Conservation (phyloP, 495 filamentous ascomycete species). For the Xylaria cubensis region DNA sequence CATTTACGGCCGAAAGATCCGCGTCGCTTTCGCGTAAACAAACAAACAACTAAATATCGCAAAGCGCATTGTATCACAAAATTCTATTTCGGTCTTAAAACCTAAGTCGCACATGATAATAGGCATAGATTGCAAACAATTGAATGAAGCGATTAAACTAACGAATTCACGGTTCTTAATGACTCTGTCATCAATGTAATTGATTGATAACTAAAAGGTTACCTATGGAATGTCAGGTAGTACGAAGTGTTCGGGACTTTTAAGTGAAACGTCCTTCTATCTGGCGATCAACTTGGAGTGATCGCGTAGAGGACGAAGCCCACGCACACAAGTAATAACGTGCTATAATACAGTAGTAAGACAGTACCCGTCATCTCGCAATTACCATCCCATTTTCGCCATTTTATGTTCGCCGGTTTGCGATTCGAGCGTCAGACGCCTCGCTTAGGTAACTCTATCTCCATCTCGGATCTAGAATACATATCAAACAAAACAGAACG, state of each 20-base stretch:
- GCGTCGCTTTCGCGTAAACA: not conserved
- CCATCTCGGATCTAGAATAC: not conserved
- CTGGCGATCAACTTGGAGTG: too few relatives aligned
- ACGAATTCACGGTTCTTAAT: not conserved
- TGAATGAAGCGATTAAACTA: not conserved
- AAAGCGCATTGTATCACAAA: not conserved
- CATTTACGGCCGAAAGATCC: not conserved
- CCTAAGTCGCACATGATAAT: too few relatives aligned
- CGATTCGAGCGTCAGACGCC: not conserved
- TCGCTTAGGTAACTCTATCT: not conserved
- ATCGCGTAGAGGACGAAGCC: too few relatives aligned
- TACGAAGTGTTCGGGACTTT: not conserved
- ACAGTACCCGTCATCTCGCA: not conserved
- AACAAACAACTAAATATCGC: not conserved
- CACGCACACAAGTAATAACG: too few relatives aligned
- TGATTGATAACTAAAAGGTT: not conserved
- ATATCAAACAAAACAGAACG: not conserved
- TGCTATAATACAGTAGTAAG: not conserved
- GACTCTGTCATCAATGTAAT: not conserved
- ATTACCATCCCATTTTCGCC: not conserved
- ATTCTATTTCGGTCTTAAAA: not conserved
- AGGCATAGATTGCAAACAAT: too few relatives aligned
- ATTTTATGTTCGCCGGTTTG: not conserved
- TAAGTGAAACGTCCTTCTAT: not conserved
- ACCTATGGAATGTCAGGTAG: not conserved